Evolutionary conservation across 805 yeast genomes (phyloP), one percentile per base, ranked within the genome.

Genomic region (Sugiyamaella mastotermitis): DNA sequence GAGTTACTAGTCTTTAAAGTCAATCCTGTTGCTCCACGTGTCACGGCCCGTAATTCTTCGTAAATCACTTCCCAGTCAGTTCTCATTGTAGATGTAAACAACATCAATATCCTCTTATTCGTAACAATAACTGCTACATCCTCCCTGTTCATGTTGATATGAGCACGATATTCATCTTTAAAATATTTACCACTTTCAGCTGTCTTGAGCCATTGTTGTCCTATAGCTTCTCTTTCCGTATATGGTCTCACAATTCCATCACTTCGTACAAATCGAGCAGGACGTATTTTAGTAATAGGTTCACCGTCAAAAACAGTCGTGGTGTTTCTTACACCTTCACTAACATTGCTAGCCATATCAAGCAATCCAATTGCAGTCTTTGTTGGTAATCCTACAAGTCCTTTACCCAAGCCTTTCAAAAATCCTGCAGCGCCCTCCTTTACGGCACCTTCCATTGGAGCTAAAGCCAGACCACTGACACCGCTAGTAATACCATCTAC

Each of bases 361-460:
- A 92, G 80, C 17, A 92, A 57, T 9, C 99, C 99, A 49, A 90
- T 87, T 0, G 96, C 95, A 0, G 97, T 85, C 65, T 92, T 92
- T 0, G 98, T 88, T 0, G 99, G 98, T 21, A 94, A 63, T 0
- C 98, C 98, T 40, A 92, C 76, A n/a, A 94, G 55, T 9, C 98
- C 99, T 52, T 80, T 83, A 3, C 98, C 98, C 3, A 92, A 55
- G 1, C 99, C 99, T 55, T 80, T 85, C 63, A 92, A 76, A 57
- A 92, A 90, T 0, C 98, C 99, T 3, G 78, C 66, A 0, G 97
- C 78, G 4, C 99, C 99, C 26, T 80, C 94, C 38, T 74, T 69
- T n/a, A 72, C 69, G 0, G 95, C 95, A 5, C 97, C 98, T 50
- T 82, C 81, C 42, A 84, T 71, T 2, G 99, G 98, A 5, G 90